Conservation (phyloP, 1,139 yeast species). For the Spencermartinsiella ligniputridi region DNA sequence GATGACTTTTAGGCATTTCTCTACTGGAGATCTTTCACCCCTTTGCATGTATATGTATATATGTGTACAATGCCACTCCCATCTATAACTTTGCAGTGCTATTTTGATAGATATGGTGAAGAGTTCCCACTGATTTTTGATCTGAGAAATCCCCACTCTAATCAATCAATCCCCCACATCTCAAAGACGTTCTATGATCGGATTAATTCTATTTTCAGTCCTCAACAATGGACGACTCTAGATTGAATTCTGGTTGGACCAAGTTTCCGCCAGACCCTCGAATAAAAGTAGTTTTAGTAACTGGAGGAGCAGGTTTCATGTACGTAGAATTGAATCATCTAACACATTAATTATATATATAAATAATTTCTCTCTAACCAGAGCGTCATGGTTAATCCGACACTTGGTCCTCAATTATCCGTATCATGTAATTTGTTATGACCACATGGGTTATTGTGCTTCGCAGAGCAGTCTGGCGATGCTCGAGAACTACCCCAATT, state of each 20-base stretch:
- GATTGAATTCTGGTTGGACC: conserved; percentile 13
- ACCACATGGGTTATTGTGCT: conserved; percentile 41
- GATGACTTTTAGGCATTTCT: neutral
- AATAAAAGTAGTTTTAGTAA: conserved; percentile 38
- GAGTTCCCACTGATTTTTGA: no score
- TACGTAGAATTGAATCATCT: conserved; percentile 14
- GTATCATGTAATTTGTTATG: conserved; percentile 44
- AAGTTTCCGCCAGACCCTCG: conserved; percentile 20
- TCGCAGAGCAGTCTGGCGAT: conserved; percentile 24
- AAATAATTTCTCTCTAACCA: conserved; percentile 4
- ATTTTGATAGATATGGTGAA: no score
- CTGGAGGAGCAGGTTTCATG: conserved; percentile 62
- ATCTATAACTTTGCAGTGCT: no score
- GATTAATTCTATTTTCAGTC: no score
- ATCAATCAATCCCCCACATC: no score
- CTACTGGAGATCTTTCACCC: no score
- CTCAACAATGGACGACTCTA: neutral
- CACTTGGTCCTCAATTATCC: conserved; percentile 40
- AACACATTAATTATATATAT: neutral
- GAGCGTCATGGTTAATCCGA: conserved; percentile 48
- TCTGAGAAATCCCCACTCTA: no score
- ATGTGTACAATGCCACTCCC: no score
- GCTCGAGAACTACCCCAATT: conserved; percentile 29
- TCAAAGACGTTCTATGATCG: no score
- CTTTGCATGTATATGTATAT: no score